A percentile compares a stretch with the other conserved stretches of the same genome.
phyloP scores from a whole-genome alignment of 2,329 filamentous ascomycete species.

The Penicillium sp. region DNA sequence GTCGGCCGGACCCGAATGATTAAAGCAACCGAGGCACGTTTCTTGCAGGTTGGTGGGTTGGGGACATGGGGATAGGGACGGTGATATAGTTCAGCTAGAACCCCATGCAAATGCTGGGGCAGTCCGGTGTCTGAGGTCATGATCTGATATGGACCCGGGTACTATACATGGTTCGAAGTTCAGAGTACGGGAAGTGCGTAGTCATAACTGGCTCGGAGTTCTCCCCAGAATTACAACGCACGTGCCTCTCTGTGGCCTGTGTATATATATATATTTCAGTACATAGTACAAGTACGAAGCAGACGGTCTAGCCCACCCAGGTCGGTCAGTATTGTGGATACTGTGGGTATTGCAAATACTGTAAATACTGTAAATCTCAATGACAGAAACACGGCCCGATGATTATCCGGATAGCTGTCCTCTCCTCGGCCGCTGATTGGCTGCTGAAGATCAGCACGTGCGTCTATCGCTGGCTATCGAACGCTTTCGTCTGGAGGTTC shows the following conservation, averaged over 20 bases:
- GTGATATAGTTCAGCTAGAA: slow-evolving; percentile 34
- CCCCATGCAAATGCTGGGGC: slow-evolving; percentile 32
- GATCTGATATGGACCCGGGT: not conserved
- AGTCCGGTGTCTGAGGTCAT: slow-evolving; percentile 13
- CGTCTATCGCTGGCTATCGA: slow-evolving; percentile 12
- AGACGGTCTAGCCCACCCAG: slow-evolving; percentile 2
- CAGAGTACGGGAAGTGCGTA: not conserved
- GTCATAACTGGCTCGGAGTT: too few relatives aligned
- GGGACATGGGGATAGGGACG: slow-evolving; percentile 46
- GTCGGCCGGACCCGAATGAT: slow-evolving; percentile 64
- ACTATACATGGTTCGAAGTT: not conserved
- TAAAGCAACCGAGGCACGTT: slow-evolving; percentile 66
- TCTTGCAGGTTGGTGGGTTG: slow-evolving; percentile 52
- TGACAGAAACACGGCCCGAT: not conserved
- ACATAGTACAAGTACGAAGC: not conserved
- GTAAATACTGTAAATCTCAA: not conserved
- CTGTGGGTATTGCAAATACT: too few relatives aligned
- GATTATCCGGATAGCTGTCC: slow-evolving; percentile 4
- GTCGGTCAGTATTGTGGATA: not conserved
- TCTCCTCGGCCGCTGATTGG: not conserved
- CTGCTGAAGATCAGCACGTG: not conserved
- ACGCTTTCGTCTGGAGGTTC: slow-evolving; percentile 4
- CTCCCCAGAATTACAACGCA: too few relatives aligned
- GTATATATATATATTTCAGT: too few relatives aligned
- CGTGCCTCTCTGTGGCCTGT: too few relatives aligned